Evolutionary conservation across 805 yeast species (phyloP), one percentile per base, ranked within the genome.

Genomic region (Candida nemodendra): DNA sequence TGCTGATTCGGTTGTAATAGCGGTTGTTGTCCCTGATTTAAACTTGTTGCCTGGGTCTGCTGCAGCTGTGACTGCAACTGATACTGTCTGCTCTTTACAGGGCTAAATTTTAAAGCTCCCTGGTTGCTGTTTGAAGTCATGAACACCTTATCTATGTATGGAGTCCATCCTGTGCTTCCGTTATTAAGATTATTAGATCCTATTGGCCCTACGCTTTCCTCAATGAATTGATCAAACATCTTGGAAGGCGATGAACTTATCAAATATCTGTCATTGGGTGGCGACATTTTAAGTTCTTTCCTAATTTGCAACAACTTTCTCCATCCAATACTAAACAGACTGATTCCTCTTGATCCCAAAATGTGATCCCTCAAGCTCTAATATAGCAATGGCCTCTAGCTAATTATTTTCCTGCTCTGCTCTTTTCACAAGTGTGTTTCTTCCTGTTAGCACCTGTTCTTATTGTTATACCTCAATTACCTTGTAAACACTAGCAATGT

Each of bases 241-340:
- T 53, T 54, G 4, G 58, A 45, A 8, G 61, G 61, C 31, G 59
- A 54, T n/a, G 61, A 56, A 32, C 57, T 52, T 30, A 48, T 34
- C 23, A 52, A 44, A 27, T 38, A 45, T 32, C 32, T 46, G 38
- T 48, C 48, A 36, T 32, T 44, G 17, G 41, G 34, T n/a, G 48
- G 37, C 36, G 56, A 42, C 54, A 50, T 48, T 23, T 13, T 19
- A 19, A 18, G 33, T 22, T 30, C 32, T 40, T 34, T n/a, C n/a
- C n/a, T n/a, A n/a, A n/a, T n/a, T n/a, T n/a, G n/a, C n/a, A n/a
- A n/a, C n/a, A n/a, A n/a, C n/a, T n/a, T n/a, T n/a, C n/a, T n/a
- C n/a, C n/a, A n/a, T n/a, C n/a, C n/a, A n/a, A n/a, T n/a, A n/a
- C n/a, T n/a, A n/a, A n/a, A n/a, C n/a, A n/a, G n/a, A n/a, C n/a